A percentile compares a stretch with the other conserved stretches of the same genome.
Evolutionary conservation across 352 stramenopile genomes (phyloP).

Genomic region (Globisporangium alternatum): DNA sequence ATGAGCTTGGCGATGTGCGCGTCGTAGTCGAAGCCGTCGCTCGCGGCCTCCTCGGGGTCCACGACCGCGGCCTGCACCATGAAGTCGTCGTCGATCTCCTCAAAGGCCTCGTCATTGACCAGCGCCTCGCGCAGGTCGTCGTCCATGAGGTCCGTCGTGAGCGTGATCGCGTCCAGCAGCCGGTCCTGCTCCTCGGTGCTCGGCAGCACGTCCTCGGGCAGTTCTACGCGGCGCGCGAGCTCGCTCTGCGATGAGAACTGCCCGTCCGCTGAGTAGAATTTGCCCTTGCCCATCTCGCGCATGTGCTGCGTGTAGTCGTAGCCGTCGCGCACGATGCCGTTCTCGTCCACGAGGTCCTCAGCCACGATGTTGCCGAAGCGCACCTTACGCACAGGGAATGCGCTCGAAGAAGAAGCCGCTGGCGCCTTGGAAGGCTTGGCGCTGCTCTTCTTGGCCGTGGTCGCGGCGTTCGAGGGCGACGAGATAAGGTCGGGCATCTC

Average conservation of each 20-base stretch:
- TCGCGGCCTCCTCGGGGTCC: constrained; percentile 23
- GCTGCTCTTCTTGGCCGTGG: constrained; percentile 15
- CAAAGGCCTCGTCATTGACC: constrained; percentile 80
- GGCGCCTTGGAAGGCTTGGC: constrained; percentile 17
- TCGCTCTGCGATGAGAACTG: constrained; percentile 62
- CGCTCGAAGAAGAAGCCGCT: constrained; percentile 12
- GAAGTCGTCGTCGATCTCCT: constrained; percentile 92
- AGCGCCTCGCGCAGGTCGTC: constrained; percentile 79
- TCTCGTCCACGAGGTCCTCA: constrained; percentile 80
- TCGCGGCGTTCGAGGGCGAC: constrained; percentile 16
- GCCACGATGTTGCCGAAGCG: constrained; percentile 61
- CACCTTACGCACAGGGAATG: constrained; percentile 59
- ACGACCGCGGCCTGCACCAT: constrained; percentile 72
- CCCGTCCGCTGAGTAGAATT: constrained; percentile 74
- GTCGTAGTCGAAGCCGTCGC: constrained; percentile 90
- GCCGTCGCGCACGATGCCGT: constrained; percentile 88
- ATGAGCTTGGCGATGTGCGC: constrained; percentile 92
- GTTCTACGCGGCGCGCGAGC: constrained; percentile 56
- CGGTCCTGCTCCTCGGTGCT: constrained; percentile 69
- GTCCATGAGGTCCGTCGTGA: constrained; percentile 88
- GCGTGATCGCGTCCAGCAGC: constrained; percentile 79
- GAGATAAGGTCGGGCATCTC: constrained; percentile 55
- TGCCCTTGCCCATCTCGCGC: constrained; percentile 87
- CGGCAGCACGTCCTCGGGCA: constrained; percentile 67
- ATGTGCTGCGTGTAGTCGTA: constrained; percentile 94